A percentile compares a stretch with the other conserved stretches of the same genome.
Conservation (phyloP, 2,329 filamentous ascomycete genomes). For the Coniochaeta pulveracea region DNA sequence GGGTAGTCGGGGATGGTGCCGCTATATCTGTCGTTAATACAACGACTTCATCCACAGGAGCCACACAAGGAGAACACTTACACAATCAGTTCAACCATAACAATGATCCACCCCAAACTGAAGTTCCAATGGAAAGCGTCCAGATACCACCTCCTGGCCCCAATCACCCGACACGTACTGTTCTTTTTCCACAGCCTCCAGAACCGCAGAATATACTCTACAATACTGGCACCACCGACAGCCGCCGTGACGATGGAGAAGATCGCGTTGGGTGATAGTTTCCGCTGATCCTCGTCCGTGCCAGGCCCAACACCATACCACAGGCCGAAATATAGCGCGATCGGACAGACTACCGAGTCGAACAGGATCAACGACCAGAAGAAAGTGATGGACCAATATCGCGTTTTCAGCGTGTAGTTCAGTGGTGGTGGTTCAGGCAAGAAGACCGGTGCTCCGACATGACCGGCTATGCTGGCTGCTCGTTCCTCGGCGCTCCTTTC, state of each 20-base stretch:
- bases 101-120: constrained; percentile 38
- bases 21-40: constrained; percentile 2
- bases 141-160: constrained; percentile 22
- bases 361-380: constrained; percentile 37
- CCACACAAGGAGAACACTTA: constrained; percentile 8
- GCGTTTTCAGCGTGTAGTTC: constrained; percentile 25
- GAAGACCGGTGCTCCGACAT: not conserved
- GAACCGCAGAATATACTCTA: constrained; percentile 39
- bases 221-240: constrained; percentile 38
- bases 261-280: constrained; percentile 18
- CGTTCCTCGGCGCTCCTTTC: too few relatives aligned
- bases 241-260: constrained; percentile 42
- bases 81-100: constrained; percentile 45
- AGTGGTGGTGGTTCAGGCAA: constrained; percentile 9
- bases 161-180: constrained; percentile 35
- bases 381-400: constrained; percentile 33
- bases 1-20: constrained; percentile 29
- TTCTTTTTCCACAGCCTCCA: constrained; percentile 40
- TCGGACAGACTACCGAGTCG: constrained; percentile 34
- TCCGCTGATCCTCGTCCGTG: constrained; percentile 19
- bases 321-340: constrained; percentile 40
- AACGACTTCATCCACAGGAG: constrained; percentile 9
- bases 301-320: constrained; percentile 23
- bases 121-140: constrained; percentile 50
- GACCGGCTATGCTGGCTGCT: not conserved